Evolutionary conservation across 164 flowering plant genomes (phyloP), one percentile per base, ranked within the genome.

Genomic region (Houttuynia cordata): DNA sequence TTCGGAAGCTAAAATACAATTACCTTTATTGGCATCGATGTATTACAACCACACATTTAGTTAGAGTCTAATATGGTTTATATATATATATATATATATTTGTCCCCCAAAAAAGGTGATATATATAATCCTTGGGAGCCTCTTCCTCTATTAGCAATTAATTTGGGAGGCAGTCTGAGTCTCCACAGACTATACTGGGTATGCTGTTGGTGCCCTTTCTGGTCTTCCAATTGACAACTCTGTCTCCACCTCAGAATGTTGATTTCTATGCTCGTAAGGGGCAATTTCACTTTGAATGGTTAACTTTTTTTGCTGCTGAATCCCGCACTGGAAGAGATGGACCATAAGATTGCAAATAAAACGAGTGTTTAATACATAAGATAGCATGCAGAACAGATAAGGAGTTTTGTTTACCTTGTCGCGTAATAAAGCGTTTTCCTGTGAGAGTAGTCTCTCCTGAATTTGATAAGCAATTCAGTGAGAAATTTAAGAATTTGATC

Each of bases 391-490:
- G 18, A 24, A 14, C 49, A 10, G 8, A 62, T n/a, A 57, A 30
- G 45, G 22, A 51, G 37, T n/a, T n/a, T 45, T n/a, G 62, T 12
- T 68, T 37, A 87, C 98, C 96, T 85, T 80, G 65, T 78, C 72
- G 45, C 59, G 7, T 9, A 92, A 76, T 61, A 70, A 60, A 49
- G 73, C 78, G 74, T 92, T 85, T 73, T 92, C 95, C 45, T 83
- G 88, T 42, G 68, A 52, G 10, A 92, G 73, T 23, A 42, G 41
- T 63, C 64, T 80, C 68, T 80, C 96, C 98, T 92, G 82, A 62
- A 68, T 58, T 51, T 50, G 10, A 66, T 25, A 12, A 24, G 64
- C 69, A 66, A 9, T 19, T 20, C 12, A 51, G 19, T 49, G 24
- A 59, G n/a, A n/a, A n/a, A n/a, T n/a, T n/a, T n/a, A n/a, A n/a